Percentiles rank a stretch among this genome's conserved stretches.
These are phyloP conservation scores for Desmodesmus armatus DNA, from an alignment of 139 green algal genomes.

Conservation along the genomic window DNA sequence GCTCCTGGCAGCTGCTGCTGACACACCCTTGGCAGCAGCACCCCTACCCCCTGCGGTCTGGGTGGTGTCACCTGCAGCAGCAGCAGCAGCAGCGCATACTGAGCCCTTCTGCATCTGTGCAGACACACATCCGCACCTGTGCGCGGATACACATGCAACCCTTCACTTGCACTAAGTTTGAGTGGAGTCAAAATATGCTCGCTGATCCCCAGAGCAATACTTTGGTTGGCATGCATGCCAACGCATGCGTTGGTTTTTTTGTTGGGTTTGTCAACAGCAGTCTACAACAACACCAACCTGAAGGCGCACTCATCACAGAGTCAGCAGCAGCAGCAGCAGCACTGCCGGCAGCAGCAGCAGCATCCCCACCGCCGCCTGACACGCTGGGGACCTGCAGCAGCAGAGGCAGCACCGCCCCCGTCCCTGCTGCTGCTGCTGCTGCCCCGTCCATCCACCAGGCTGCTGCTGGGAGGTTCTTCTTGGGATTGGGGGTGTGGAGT, in stretches of 20 bases:
- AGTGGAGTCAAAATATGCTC: no score
- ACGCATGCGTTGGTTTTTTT: no score
- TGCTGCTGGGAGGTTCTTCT: slow-evolving; percentile 69
- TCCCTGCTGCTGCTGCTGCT: slow-evolving; percentile 27
- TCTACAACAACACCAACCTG: slow-evolving; percentile 10
- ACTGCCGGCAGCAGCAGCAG: not conserved
- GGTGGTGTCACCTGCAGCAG: no score
- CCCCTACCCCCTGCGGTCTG: not conserved
- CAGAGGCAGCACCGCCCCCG: not conserved
- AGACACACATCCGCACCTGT: no score
- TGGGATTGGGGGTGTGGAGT: slow-evolving; percentile 53
- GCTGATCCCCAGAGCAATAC: no score
- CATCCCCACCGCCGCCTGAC: not conserved
- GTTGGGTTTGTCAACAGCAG: no score
- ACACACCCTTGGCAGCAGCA: no score
- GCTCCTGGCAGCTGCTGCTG: no score
- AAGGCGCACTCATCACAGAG: slow-evolving; percentile 1
- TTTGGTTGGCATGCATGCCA: no score
- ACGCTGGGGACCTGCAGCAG: slow-evolving; percentile 19
- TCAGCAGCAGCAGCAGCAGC: not conserved
- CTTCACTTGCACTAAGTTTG: not conserved
- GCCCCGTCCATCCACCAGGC: slow-evolving; percentile 30
- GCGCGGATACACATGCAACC: no score
- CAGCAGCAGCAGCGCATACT: no score
- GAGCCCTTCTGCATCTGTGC: no score